Percentiles rank a stretch among this genome's conserved stretches.
phyloP scores from a whole-genome alignment of 805 yeast genomes.

The Suhomyces canberraensis region DNA sequence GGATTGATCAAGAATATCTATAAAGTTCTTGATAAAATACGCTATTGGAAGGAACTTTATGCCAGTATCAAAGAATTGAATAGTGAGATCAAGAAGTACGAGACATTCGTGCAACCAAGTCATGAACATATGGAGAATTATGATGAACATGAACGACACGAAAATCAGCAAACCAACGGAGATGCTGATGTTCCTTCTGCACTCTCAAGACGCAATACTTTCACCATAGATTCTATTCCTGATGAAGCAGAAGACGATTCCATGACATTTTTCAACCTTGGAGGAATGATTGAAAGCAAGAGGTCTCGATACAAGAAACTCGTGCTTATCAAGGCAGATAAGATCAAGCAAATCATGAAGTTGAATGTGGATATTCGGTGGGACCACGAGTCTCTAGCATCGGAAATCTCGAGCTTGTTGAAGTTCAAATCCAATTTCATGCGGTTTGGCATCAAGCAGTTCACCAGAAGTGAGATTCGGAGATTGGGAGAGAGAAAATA shows the following conservation, averaged over 20 bases:
- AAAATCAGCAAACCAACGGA: not conserved
- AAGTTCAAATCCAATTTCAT: slow-evolving; percentile 46
- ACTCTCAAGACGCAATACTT: slow-evolving; percentile 15
- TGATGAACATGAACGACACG: not conserved
- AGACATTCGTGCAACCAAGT: slow-evolving; percentile 8
- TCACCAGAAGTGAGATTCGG: slow-evolving; percentile 10
- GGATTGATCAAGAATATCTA: slow-evolving; percentile 24
- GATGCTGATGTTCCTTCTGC: not conserved
- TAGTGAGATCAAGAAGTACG: slow-evolving; percentile 27
- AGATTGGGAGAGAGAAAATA: slow-evolving; percentile 16
- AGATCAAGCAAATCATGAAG: slow-evolving; percentile 38
- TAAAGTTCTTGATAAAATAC: slow-evolving; percentile 20
- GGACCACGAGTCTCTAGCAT: slow-evolving; percentile 62
- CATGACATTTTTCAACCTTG: slow-evolving; percentile 31
- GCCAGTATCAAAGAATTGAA: slow-evolving; percentile 24
- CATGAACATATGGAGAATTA: not conserved
- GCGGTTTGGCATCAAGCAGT: slow-evolving; percentile 33
- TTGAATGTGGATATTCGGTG: slow-evolving; percentile 46
- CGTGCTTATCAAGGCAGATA: slow-evolving; percentile 37
- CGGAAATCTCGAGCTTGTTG: slow-evolving; percentile 58
- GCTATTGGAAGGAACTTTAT: slow-evolving; percentile 31
- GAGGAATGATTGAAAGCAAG: slow-evolving; percentile 49
- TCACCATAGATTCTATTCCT: slow-evolving; percentile 12
- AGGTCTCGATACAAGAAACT: slow-evolving; percentile 46
- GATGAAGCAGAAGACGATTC: slow-evolving; percentile 13